Percentiles rank a stretch among this genome's conserved stretches.
phyloP scores from a whole-genome alignment of 2,329 filamentous ascomycete species.

The Monosporascus ibericus region DNA sequence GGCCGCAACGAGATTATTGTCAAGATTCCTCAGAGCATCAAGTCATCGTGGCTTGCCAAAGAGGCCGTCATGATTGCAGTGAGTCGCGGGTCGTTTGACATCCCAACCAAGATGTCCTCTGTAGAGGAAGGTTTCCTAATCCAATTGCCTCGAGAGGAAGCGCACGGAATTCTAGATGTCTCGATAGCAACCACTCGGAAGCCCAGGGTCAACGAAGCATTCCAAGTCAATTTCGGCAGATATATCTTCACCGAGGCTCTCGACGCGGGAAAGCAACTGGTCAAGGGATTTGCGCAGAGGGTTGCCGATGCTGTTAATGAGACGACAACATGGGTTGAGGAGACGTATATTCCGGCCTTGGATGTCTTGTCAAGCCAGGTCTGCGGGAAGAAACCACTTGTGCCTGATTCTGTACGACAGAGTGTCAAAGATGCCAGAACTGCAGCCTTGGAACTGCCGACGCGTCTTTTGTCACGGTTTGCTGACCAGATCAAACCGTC shows the following conservation, averaged over 20 bases:
- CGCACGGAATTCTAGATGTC: conserved; percentile 52
- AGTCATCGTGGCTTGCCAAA: conserved; percentile 48
- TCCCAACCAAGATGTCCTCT: conserved; percentile 43
- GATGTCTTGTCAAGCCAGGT: conserved; percentile 26
- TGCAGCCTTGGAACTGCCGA: conserved; percentile 12
- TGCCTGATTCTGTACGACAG: conserved; percentile 24
- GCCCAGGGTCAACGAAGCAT: conserved; percentile 55
- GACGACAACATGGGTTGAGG: conserved; percentile 27
- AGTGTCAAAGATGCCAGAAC: conserved; percentile 19
- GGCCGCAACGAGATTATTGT: conserved; percentile 48
- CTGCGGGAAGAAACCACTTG: conserved; percentile 21
- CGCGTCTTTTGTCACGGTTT: conserved; percentile 14
- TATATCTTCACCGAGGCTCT: conserved; percentile 37
- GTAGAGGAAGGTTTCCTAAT: conserved; percentile 47
- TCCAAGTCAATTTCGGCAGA: conserved; percentile 54
- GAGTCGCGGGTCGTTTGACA: conserved; percentile 38
- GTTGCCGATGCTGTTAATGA: conserved; percentile 35
- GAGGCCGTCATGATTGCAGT: conserved; percentile 52
- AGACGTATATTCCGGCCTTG: conserved; percentile 24
- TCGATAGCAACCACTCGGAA: conserved; percentile 52
- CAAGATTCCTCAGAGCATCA: conserved; percentile 44
- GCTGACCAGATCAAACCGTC: conserved; percentile 18
- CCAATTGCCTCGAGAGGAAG: conserved; percentile 46
- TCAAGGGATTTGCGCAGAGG: conserved; percentile 33
- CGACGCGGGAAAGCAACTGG: conserved; percentile 36